Base-by-base conservation (phyloP, 108 stramenopile species). In the Ochromonas danica region DNA sequence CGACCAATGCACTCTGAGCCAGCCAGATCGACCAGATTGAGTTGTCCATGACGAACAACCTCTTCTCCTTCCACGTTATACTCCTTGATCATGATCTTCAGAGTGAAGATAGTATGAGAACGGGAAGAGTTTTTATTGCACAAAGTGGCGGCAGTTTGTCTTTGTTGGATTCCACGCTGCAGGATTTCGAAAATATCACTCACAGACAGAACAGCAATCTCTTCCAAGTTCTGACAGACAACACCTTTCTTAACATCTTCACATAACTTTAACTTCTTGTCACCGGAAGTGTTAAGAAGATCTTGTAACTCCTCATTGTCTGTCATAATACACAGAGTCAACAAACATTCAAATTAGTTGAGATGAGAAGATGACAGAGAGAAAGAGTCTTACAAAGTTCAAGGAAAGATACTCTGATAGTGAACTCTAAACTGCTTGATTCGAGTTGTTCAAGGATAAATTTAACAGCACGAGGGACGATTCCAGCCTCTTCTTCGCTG, bases 11-110 rank as follows among this genome's bases (percentile, higher is more conserved):
- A 85, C 88, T 90, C 90, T 1, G 86, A 87, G 28, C 90, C 90
- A n/a, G 90, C 90, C 1, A 90, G 82, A 61, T 90, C 90, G 2
- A 90, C 89, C 1, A 90, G 84, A 79, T 89, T 85, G 45, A 90
- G 85, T 87, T 89, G 87, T 17, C 89, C 89, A 40, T 88, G 82
- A 25, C 86, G 61, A 41, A 90, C 65, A 28, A 84, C 40, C 25
- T 87, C 89, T 82, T 89, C 85, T 0, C 89, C 89, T 31, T 85
- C 86, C 1, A 75, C 81, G 57, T 85, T 87, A 40, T 43, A 83
- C 85, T 89, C 88, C 77, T 87, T 87, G 77, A 86, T 86, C 85
- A 88, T 87, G 35, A 89, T 83, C 79, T 85, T 88, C 40, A 89
- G 77, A 2, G 87, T 89, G 83, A 89, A 89, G 45, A 89, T 87